Conservation (phyloP, 2,329 filamentous ascomycete species). For the Fusarium concolor region DNA sequence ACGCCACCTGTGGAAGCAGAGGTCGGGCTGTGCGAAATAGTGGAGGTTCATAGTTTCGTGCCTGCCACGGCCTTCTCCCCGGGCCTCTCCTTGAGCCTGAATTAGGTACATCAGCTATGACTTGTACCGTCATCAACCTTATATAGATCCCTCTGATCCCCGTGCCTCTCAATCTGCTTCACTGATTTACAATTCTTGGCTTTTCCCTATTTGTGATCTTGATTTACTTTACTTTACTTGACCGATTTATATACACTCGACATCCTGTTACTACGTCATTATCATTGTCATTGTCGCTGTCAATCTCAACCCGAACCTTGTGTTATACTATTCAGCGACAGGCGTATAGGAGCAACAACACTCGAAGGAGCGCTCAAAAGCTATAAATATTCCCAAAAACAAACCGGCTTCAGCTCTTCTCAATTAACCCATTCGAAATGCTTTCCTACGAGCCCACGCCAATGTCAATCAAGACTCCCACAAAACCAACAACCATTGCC, state of each 20-base stretch:
- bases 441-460: slow-evolving; percentile 63
- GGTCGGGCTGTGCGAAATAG: slow-evolving; percentile 24
- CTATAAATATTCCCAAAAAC: slow-evolving; percentile 6
- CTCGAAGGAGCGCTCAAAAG: neutral
- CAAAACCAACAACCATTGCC: slow-evolving; percentile 45
- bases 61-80: slow-evolving; percentile 46
- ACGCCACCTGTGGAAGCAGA: slow-evolving; percentile 37
- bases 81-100: slow-evolving; percentile 39
- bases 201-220: slow-evolving; percentile 19
- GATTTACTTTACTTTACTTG: slow-evolving; percentile 2
- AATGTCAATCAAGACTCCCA: slow-evolving; percentile 57
- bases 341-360: slow-evolving; percentile 25
- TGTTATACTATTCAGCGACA: slow-evolving; percentile 23
- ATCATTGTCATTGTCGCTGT: slow-evolving; percentile 11
- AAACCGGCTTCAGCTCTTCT: slow-evolving; percentile 6
- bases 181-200: slow-evolving; percentile 19
- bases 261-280: slow-evolving; percentile 30
- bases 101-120: slow-evolving; percentile 34
- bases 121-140: slow-evolving; percentile 43
- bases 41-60: slow-evolving; percentile 31
- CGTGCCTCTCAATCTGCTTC: slow-evolving; percentile 18
- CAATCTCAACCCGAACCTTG: slow-evolving; percentile 18
- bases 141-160: slow-evolving; percentile 44
- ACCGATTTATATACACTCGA: slow-evolving; percentile 15
- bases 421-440: slow-evolving; percentile 52